Evolutionary conservation across 1,139 yeast genomes (phyloP).

Genomic region (Nakaseomyces kungkrabaensis): DNA sequence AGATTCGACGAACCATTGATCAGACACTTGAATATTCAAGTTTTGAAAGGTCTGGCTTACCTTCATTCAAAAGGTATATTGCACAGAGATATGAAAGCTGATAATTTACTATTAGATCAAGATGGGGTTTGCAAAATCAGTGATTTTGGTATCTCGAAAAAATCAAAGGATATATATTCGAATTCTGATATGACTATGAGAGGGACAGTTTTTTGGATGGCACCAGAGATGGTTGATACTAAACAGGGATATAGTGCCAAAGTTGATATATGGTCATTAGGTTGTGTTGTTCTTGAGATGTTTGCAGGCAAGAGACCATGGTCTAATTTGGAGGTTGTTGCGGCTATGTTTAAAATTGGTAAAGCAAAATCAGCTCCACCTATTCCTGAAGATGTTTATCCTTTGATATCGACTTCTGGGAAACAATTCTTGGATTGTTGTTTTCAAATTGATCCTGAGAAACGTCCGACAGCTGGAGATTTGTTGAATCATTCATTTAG

Average conservation of each 20-base stretch:
- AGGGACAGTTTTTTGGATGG: conserved; percentile 99
- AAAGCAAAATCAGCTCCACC: conserved; percentile 84
- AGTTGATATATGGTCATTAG: conserved; percentile 86
- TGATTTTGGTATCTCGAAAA: conserved; percentile 92
- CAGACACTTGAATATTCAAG: conserved; percentile 66
- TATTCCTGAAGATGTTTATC: conserved; percentile 75
- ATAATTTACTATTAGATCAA: conserved; percentile 74
- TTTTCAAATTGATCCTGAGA: conserved; percentile 70
- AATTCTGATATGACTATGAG: conserved; percentile 97
- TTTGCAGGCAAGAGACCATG: conserved; percentile 78
- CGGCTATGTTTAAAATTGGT: conserved; percentile 66
- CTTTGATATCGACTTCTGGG: conserved; percentile 54
- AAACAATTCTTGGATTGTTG: conserved; percentile 64
- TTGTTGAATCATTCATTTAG: conserved; percentile 59
- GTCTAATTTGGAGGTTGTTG: conserved; percentile 70
- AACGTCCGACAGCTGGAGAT: conserved; percentile 77
- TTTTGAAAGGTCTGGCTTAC: conserved; percentile 73
- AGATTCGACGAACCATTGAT: conserved; percentile 73
- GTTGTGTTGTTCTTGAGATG: conserved; percentile 96
- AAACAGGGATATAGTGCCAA: conserved; percentile 95
- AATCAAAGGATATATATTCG: conserved; percentile 76
- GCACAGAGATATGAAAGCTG: conserved; percentile 95
- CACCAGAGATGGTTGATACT: conserved; percentile 90
- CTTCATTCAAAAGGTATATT: conserved; percentile 79
- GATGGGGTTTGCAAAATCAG: conserved; percentile 95